phyloP scores from a whole-genome alignment of 495 filamentous ascomycete genomes.

The Hamigera avellanea region DNA sequence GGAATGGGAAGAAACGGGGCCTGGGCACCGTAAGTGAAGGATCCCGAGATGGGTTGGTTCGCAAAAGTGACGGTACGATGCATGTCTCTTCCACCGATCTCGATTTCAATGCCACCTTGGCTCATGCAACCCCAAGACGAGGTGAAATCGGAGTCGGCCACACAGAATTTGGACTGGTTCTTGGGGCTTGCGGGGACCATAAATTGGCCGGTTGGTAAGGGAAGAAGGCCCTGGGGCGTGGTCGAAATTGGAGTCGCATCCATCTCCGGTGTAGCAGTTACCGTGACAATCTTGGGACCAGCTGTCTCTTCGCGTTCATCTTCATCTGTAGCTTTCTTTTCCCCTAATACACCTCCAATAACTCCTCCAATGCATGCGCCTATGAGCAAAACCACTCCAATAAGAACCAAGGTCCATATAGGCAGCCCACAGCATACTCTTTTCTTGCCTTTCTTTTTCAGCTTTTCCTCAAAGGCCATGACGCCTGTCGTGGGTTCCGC shows the following conservation, averaged over 20 bases:
- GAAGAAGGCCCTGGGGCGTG: slow-evolving; percentile 43
- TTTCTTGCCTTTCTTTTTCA: slow-evolving; percentile 46
- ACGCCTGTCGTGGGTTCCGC: slow-evolving; percentile 18
- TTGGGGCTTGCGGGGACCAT: slow-evolving; percentile 45
- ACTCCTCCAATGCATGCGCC: slow-evolving; percentile 44
- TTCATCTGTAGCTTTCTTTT: slow-evolving; percentile 25
- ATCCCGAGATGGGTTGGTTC: slow-evolving; percentile 17
- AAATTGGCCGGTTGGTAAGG: slow-evolving; percentile 55
- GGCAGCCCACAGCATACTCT: slow-evolving; percentile 53
- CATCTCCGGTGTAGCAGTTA: slow-evolving; percentile 43
- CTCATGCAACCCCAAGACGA: slow-evolving; percentile 59
- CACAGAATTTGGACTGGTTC: slow-evolving; percentile 52
- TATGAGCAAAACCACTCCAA: slow-evolving; percentile 42
- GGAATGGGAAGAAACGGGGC: slow-evolving; percentile 41
- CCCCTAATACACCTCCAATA: slow-evolving; percentile 46
- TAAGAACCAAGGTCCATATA: slow-evolving; percentile 53
- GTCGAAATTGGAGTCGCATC: slow-evolving; percentile 52
- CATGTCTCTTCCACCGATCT: slow-evolving; percentile 12
- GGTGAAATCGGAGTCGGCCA: slow-evolving; percentile 45
- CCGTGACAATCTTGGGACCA: slow-evolving; percentile 31
- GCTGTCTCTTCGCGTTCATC: slow-evolving; percentile 7
- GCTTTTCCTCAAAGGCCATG: slow-evolving; percentile 40
- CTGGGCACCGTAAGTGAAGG: slow-evolving; percentile 63
- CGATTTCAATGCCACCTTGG: slow-evolving; percentile 27
- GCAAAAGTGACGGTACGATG: slow-evolving; percentile 17